A percentile compares a stretch with the other conserved stretches of the same genome.
These are phyloP conservation scores for Dimocarpus longan DNA, from an alignment of 345 rosid species.

Conservation along the genomic window DNA sequence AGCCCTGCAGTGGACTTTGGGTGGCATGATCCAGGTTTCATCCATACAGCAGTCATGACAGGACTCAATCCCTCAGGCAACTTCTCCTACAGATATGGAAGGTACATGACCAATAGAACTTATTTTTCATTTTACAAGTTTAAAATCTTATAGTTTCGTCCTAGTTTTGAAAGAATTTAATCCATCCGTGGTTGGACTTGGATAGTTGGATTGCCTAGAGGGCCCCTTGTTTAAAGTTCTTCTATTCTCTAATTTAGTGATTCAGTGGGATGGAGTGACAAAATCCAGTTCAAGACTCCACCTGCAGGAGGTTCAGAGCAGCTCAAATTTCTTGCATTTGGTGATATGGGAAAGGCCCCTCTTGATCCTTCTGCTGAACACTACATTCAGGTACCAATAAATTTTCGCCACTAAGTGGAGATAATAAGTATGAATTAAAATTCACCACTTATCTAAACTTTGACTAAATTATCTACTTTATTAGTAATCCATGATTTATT, in stretches of 20 bases:
- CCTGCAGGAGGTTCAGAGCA: slow-evolving; percentile 61
- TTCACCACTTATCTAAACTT: no score
- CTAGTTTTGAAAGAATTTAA: no score
- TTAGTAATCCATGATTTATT: no score
- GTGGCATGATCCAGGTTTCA: slow-evolving; percentile 76
- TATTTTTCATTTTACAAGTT: no score
- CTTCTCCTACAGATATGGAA: slow-evolving; percentile 60
- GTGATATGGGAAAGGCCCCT: slow-evolving; percentile 81
- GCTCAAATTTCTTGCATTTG: slow-evolving; percentile 54
- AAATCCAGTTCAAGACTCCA: slow-evolving; percentile 49
- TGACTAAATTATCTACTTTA: no score
- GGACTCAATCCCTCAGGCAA: slow-evolving; percentile 51
- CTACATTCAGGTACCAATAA: slow-evolving; percentile 50
- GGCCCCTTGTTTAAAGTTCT: no score
- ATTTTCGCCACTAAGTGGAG: not conserved
- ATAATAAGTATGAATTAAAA: not conserved
- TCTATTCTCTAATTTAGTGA: slow-evolving; percentile 35
- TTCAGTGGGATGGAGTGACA: slow-evolving; percentile 60
- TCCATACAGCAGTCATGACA: slow-evolving; percentile 61
- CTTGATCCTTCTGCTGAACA: slow-evolving; percentile 58
- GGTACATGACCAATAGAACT: slow-evolving; percentile 29
- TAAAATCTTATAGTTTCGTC: no score
- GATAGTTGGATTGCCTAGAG: no score
- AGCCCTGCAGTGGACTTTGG: slow-evolving; percentile 80
- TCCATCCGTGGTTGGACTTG: no score